A percentile compares a stretch with the other conserved stretches of the same genome.
Evolutionary conservation across 495 filamentous ascomycete species (phyloP).

Genomic region (Tetracladium setigerum): DNA sequence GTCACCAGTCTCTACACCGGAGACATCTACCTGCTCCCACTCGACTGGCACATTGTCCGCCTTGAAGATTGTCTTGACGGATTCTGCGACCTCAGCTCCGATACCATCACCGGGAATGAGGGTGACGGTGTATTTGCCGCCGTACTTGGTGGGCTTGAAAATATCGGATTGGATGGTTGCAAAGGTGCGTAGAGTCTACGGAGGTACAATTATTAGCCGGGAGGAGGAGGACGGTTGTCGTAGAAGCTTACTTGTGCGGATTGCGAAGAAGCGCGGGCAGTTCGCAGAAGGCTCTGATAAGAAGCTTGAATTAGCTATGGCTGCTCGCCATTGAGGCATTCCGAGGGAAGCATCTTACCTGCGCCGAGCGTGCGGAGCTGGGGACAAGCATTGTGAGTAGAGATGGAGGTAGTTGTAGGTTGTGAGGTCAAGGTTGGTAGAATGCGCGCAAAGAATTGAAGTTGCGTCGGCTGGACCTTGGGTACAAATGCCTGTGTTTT

Average conservation of each 20-base stretch:
- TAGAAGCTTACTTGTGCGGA: slow-evolving; percentile 22
- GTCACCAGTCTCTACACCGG: slow-evolving; percentile 78
- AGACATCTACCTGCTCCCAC: slow-evolving; percentile 98
- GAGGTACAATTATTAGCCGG: slow-evolving; percentile 4
- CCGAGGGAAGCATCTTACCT: slow-evolving; percentile 23
- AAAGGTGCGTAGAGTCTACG: slow-evolving; percentile 35
- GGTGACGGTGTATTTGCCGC: slow-evolving; percentile 98
- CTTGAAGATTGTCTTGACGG: slow-evolving; percentile 98
- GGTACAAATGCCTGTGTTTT: too few species aligned
- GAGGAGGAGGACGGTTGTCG: slow-evolving; percentile 27
- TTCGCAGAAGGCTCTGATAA: slow-evolving; percentile 48
- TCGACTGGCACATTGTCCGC: slow-evolving; percentile 97
- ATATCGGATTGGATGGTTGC: slow-evolving; percentile 82
- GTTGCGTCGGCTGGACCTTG: too few species aligned
- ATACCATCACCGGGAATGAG: slow-evolving; percentile 98
- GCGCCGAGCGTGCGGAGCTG: slow-evolving; percentile 44
- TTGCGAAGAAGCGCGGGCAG: slow-evolving; percentile 33
- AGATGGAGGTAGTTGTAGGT: slow-evolving; percentile 2
- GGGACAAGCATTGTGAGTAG: slow-evolving; percentile 49
- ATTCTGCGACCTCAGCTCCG: slow-evolving; percentile 94
- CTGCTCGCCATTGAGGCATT: slow-evolving; percentile 16
- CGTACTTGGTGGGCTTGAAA: slow-evolving; percentile 98
- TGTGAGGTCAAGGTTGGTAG: background rate
- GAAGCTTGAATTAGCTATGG: slow-evolving; percentile 22
- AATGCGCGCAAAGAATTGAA: background rate